Percentiles rank a stretch among this genome's conserved stretches.
Conservation (phyloP, 495 filamentous ascomycete species). For the Letharia columbiana region DNA sequence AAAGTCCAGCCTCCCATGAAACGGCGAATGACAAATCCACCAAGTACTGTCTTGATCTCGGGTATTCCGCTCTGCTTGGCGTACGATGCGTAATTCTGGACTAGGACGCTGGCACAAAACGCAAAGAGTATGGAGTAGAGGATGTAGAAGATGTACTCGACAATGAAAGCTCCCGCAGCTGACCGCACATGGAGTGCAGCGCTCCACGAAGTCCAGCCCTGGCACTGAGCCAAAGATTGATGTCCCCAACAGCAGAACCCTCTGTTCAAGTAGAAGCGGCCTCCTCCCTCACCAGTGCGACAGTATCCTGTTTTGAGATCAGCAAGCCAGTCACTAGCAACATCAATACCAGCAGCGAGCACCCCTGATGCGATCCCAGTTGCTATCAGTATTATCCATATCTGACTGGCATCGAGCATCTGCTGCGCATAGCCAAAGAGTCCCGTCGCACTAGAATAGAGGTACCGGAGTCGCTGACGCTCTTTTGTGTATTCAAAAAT, state of each 20-base stretch:
- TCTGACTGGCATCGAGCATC: constrained; percentile 73
- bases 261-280: constrained; percentile 81
- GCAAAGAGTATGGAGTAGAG: constrained; percentile 79
- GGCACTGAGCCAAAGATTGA: constrained; percentile 66
- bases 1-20: constrained; percentile 94
- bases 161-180: constrained; percentile 59
- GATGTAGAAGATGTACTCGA: constrained; percentile 82
- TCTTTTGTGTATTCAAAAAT: constrained; percentile 99
- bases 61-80: constrained; percentile 96
- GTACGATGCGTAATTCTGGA: constrained; percentile 75
- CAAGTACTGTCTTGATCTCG: constrained; percentile 94
- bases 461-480: constrained; percentile 69
- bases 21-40: constrained; percentile 84
- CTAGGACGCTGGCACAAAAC: constrained; percentile 64
- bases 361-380: constrained; percentile 73
- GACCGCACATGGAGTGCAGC: constrained; percentile 57
- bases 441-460: constrained; percentile 62
- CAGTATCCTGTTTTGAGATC: constrained; percentile 94
- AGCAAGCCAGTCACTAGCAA: constrained; percentile 88
- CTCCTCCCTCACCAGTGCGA: constrained; percentile 60
- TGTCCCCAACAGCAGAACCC: constrained; percentile 90
- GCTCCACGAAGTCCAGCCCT: constrained; percentile 81
- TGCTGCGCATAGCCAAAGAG: constrained; percentile 63
- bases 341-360: constrained; percentile 80
- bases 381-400: constrained; percentile 79